Evolutionary conservation across 768 basidiomycete species (phyloP), one percentile per base, ranked within the genome.

Genomic region (Hericium alpestre): DNA sequence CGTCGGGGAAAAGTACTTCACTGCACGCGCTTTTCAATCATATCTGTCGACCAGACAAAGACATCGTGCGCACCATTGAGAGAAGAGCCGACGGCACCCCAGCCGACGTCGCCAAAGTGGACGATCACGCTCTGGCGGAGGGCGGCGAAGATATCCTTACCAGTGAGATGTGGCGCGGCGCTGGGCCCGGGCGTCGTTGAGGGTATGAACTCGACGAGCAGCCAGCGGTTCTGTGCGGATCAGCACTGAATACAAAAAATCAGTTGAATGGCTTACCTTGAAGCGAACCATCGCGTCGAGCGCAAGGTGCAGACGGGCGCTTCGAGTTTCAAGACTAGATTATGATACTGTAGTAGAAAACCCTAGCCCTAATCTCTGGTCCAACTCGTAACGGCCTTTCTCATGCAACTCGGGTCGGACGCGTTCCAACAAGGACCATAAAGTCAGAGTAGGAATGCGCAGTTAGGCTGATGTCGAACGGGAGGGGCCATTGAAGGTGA

Each of bases 1-100:
- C 13, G 78, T 78, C 0, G 91, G 86, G 0, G 92, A 93, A 62
- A 83, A 90, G 64, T 94, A 94, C 68, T 93, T 91, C 56, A 94
- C 93, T 93, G 63, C 6, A 7, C 32, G 6, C 32, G 32, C 32
- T 32, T 32, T 7, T 1, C 32, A 27, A 32, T 32, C 32, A 32
- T 1, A 32, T 32, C 9, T n/a, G n/a, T n/a, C n/a, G n/a, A n/a
- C n/a, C n/a, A n/a, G n/a, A n/a, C n/a, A n/a, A n/a, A n/a, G n/a
- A n/a, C n/a, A n/a, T n/a, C n/a, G n/a, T 32, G 32, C 79, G 46
- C 57, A 89, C 91, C 84, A 20, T 76, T 82, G 57, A 94, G 71
- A 3, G 85, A 86, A 39, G 79, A 67, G 0, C 81, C 86, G 2
- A 93, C 80, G 11, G 85, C 79, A 22, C 91, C 91, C 91, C 90